A percentile compares a stretch with the other conserved stretches of the same genome.
These are phyloP conservation scores for Diddensiella santjacobensis DNA, from an alignment of 805 yeast genomes.

Conservation along the genomic window DNA sequence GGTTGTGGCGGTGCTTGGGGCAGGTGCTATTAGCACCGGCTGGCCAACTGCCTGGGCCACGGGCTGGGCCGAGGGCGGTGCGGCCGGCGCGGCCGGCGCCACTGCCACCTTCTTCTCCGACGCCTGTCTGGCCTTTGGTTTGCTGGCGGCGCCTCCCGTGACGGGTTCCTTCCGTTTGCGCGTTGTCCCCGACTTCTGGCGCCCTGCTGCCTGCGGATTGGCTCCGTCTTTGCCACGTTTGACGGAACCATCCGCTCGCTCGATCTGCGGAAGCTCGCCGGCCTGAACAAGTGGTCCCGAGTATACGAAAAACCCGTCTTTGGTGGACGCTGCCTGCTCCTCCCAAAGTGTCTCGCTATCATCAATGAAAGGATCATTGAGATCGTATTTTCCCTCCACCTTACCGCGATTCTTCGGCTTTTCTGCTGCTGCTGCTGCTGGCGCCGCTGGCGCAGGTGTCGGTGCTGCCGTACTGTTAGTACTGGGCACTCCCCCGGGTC, in stretches of 20 bases:
- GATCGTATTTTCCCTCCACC: conserved; percentile 86
- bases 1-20: no score
- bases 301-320: conserved; percentile 93
- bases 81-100: neutral
- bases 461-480: conserved; percentile 4
- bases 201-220: conserved; percentile 7
- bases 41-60: no score
- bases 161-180: conserved; percentile 11
- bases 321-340: conserved; percentile 86
- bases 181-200: conserved; percentile 4
- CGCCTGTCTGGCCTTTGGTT: neutral
- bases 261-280: conserved; percentile 42
- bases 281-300: conserved; percentile 73
- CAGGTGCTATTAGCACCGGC: neutral
- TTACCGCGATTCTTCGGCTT: conserved; percentile 55
- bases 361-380: conserved; percentile 93
- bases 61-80: neutral
- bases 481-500: conserved; percentile 5
- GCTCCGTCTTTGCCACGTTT: conserved; percentile 24
- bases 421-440: conserved; percentile 26
- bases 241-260: conserved; percentile 42
- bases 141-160: conserved; percentile 1
- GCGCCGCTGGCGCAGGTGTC: conserved; percentile 6
- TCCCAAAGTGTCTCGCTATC: conserved; percentile 91
- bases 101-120: conserved; percentile 5